phyloP scores from a whole-genome alignment of 371 early-diverging fungal genomes.

The Mucor circinelloides region DNA sequence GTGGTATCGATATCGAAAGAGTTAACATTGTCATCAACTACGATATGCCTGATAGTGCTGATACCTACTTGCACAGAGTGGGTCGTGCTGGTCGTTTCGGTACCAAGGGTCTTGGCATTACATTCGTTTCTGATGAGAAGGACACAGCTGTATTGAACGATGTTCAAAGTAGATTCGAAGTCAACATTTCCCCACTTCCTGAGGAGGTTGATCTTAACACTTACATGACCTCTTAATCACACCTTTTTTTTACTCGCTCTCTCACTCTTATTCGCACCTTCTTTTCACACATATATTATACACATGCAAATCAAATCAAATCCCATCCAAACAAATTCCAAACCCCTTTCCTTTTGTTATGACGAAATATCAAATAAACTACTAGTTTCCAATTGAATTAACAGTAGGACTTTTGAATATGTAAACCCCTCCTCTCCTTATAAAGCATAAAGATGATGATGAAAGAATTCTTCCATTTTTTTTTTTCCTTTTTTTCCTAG shows the following conservation, averaged over 20 bases:
- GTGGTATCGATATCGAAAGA: constrained; percentile 99
- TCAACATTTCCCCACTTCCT: constrained; percentile 89
- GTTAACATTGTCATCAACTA: constrained; percentile 99
- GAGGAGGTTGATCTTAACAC: constrained; percentile 84
- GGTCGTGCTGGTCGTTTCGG: constrained; percentile 99
- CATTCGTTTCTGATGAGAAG: constrained; percentile 91
- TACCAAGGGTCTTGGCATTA: constrained; percentile 97
- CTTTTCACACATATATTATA: neutral
- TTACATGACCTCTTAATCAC: constrained; percentile 55
- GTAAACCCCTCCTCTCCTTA: neutral
- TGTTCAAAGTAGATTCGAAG: constrained; percentile 96
- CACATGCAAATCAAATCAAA: neutral
- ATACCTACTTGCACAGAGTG: constrained; percentile 97
- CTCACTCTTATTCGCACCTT: neutral
- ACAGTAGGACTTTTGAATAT: neutral
- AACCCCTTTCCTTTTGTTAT: neutral
- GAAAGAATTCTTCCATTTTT: neutral
- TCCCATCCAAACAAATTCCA: neutral
- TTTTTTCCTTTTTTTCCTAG: neutral
- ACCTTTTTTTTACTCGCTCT: neutral
- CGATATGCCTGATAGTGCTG: constrained; percentile 95
- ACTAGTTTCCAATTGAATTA: neutral
- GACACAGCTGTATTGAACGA: constrained; percentile 84
- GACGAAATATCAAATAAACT: constrained; percentile 11
- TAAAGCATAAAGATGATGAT: constrained; percentile 45